Conservation (phyloP, 306 rosid genomes). For the Malus sieversii region DNA sequence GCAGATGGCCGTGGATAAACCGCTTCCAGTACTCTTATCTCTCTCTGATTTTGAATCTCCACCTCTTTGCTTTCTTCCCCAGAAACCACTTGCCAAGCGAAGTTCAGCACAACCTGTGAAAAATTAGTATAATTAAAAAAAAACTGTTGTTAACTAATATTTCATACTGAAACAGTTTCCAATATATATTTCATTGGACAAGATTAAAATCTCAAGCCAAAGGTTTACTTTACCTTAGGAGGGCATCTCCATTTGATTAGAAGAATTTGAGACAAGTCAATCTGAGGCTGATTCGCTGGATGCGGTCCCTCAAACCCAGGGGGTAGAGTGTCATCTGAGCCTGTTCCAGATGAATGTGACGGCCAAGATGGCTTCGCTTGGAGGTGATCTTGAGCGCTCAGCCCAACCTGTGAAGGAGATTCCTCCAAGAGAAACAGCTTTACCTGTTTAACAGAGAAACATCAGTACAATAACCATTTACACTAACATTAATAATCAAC, state of each 20-base stretch:
- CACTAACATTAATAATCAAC: background rate
- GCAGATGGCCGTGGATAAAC: constrained; percentile 82
- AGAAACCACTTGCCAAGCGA: constrained; percentile 73
- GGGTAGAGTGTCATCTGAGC: constrained; percentile 69
- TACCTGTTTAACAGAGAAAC: constrained; percentile 42
- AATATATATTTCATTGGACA: background rate
- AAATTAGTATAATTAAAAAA: constrained; percentile 4
- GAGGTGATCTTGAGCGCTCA: constrained; percentile 83
- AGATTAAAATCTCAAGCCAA: background rate
- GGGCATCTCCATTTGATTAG: constrained; percentile 63
- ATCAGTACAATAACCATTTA: constrained; percentile 8
- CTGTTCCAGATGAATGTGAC: constrained; percentile 52
- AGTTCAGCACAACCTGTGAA: constrained; percentile 48
- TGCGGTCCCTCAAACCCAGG: constrained; percentile 85
- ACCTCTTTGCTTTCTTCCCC: constrained; percentile 84
- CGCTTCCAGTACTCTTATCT: constrained; percentile 87
- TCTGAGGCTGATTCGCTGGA: constrained; percentile 45
- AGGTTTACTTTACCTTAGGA: constrained; percentile 40
- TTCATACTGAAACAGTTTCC: too few species aligned
- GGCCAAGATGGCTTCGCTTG: constrained; percentile 64
- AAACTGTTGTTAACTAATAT: background rate
- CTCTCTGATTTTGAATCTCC: constrained; percentile 62
- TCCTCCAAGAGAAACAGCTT: constrained; percentile 75
- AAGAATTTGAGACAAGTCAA: constrained; percentile 62
- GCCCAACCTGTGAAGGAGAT: constrained; percentile 71